Evolutionary conservation across 2,329 filamentous ascomycete species (phyloP).

Genomic region (Huntiella abstrusa): DNA sequence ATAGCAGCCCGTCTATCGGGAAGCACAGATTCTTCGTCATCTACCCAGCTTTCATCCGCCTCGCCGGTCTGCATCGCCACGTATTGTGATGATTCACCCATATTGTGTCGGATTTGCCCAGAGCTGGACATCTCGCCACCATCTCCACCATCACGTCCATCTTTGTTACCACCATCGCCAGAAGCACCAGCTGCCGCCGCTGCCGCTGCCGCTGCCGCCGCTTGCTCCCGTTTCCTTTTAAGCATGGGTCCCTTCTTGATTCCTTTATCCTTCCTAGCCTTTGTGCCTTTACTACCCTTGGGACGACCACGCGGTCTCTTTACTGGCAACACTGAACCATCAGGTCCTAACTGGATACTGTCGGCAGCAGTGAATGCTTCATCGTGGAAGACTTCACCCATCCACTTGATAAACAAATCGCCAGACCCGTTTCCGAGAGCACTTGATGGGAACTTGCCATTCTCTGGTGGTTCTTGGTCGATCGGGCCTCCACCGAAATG

Average conservation of each 20-base stretch:
- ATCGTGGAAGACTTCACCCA: constrained; percentile 39
- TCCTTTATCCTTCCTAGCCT: constrained; percentile 22
- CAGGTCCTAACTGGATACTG: constrained; percentile 1
- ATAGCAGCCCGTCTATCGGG: constrained; percentile 1
- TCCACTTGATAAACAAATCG: constrained; percentile 39
- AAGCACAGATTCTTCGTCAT: constrained; percentile 11
- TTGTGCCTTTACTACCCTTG: constrained; percentile 30
- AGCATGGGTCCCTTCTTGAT: constrained; percentile 8
- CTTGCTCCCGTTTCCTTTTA: constrained; percentile 5
- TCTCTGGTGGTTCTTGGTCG: constrained; percentile 30
- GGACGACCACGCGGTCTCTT: constrained; percentile 27
- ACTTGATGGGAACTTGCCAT: constrained; percentile 35
- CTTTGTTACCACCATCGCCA: not conserved
- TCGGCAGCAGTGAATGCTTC: constrained; percentile 8
- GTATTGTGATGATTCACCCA: not conserved
- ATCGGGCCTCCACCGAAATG: constrained; percentile 44
- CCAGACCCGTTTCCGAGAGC: constrained; percentile 37
- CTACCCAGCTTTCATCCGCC: constrained; percentile 4
- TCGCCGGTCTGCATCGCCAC: not conserved
- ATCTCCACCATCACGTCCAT: not conserved
- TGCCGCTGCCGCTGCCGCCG: not conserved
- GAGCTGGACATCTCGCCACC: not conserved
- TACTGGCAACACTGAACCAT: constrained; percentile 6
- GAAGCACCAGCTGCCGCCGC: not conserved
- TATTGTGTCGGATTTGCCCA: not conserved